These are phyloP conservation scores for Erucastrum elatum DNA, from an alignment of 345 rosid species.

Conservation along the genomic window DNA sequence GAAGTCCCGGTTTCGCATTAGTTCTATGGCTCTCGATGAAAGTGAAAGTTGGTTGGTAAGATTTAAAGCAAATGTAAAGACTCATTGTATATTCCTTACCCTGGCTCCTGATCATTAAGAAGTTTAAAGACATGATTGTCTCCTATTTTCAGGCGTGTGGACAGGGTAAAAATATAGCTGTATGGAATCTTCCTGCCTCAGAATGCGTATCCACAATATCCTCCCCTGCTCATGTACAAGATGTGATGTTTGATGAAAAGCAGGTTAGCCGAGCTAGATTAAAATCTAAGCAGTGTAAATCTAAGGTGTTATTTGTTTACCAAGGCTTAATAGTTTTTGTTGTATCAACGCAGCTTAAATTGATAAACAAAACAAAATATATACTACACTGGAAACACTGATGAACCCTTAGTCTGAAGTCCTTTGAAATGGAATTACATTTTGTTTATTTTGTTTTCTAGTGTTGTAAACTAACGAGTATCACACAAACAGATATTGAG, in stretches of 20 bases:
- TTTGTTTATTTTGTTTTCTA: background rate
- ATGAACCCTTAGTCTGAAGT: background rate
- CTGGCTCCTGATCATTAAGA: background rate
- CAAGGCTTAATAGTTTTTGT: background rate
- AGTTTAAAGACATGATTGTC: constrained; percentile 5
- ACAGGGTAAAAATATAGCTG: constrained; percentile 59
- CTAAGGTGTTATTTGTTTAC: background rate
- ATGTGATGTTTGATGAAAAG: constrained; percentile 69
- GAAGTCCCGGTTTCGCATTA: constrained; percentile 48
- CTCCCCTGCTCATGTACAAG: constrained; percentile 57
- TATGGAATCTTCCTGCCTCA: constrained; percentile 89
- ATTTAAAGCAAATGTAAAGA: too few relatives aligned
- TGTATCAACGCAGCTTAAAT: background rate
- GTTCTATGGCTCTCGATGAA: constrained; percentile 87
- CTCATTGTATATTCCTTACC: background rate
- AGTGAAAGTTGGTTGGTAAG: constrained; percentile 99
- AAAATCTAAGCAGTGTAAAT: background rate
- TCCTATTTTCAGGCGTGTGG: constrained; percentile 66
- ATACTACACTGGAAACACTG: constrained; percentile 3
- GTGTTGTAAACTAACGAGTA: constrained; percentile 20
- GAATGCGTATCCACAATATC: constrained; percentile 68
- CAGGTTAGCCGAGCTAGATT: constrained; percentile 55
- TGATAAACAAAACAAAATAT: background rate
- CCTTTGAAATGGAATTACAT: background rate
- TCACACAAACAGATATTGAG: constrained; percentile 64